phyloP scores from a whole-genome alignment of 1,139 yeast genomes.

The Debaryomyces coudertii region DNA sequence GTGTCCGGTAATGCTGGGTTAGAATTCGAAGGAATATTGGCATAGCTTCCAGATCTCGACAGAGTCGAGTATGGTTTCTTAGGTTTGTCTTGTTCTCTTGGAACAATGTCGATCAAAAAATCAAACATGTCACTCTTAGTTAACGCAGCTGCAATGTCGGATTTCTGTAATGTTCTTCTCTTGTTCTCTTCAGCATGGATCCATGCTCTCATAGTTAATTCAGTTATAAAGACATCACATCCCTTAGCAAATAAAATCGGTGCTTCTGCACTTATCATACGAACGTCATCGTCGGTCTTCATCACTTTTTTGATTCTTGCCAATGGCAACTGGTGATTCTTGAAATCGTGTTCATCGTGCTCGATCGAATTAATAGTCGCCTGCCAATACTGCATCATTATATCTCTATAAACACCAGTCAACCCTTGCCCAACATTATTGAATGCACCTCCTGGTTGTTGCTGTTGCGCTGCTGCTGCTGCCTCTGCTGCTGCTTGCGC shows the following conservation, averaged over 20 bases:
- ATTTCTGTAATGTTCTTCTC: conserved; percentile 87
- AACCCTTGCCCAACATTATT: conserved; percentile 94
- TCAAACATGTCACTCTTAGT: conserved; percentile 97
- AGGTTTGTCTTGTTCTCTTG: conserved; percentile 72
- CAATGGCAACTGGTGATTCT: conserved; percentile 89
- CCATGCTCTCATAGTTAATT: conserved; percentile 98
- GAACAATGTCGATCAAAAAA: conserved; percentile 92
- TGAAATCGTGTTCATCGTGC: conserved; percentile 87
- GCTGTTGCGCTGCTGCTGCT: conserved; percentile 50
- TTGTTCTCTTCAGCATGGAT: conserved; percentile 96
- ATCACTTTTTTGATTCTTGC: conserved; percentile 95
- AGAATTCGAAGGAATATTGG: conserved; percentile 8
- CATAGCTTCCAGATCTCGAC: conserved; percentile 20
- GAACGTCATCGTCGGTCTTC: conserved; percentile 97
- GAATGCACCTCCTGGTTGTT: conserved; percentile 69
- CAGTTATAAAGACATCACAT: conserved; percentile 95
- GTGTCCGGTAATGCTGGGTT: conserved; percentile 5
- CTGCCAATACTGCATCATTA: conserved; percentile 97
- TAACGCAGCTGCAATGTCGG: conserved; percentile 93
- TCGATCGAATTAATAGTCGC: conserved; percentile 90
- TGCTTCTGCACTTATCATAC: conserved; percentile 98
- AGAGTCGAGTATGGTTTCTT: conserved; percentile 35
- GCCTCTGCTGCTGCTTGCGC: conserved; percentile 57
- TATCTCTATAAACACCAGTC: conserved; percentile 76
- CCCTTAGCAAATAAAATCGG: conserved; percentile 97